Percentiles rank a stretch among this genome's conserved stretches.
Evolutionary conservation across 768 basidiomycete genomes (phyloP).

Genomic region (Phylloporus sp.): DNA sequence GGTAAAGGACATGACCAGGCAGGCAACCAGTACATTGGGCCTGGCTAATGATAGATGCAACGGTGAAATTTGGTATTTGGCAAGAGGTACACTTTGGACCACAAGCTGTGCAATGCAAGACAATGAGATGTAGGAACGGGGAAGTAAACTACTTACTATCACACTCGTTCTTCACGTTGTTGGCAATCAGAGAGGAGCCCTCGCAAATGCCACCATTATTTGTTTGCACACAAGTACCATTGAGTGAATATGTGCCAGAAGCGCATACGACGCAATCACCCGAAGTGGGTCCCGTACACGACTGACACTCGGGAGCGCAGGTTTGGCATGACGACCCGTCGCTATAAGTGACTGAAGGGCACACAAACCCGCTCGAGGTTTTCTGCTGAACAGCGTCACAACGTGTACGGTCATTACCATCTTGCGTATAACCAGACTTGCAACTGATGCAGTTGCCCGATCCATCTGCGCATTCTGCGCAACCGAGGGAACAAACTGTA

Average conservation of each 20-base stretch:
- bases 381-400: slow-evolving; percentile 54
- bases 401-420: slow-evolving; percentile 60
- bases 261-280: slow-evolving; percentile 72
- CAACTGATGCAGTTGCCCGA: slow-evolving; percentile 74
- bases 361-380: slow-evolving; percentile 50
- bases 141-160: slow-evolving; percentile 49
- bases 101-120: slow-evolving; percentile 51
- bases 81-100: slow-evolving; percentile 81
- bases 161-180: slow-evolving; percentile 80
- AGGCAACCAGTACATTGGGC: slow-evolving; percentile 76
- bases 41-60: slow-evolving; percentile 59
- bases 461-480: slow-evolving; percentile 61
- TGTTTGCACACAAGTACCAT: slow-evolving; percentile 67
- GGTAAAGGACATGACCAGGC: slow-evolving; percentile 68
- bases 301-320: slow-evolving; percentile 65
- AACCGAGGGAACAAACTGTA: slow-evolving; percentile 70
- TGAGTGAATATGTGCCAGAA: slow-evolving; percentile 55
- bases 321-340: slow-evolving; percentile 49
- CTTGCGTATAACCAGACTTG: slow-evolving; percentile 62
- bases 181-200: slow-evolving; percentile 65
- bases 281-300: slow-evolving; percentile 65
- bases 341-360: slow-evolving; percentile 65
- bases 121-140: not conserved
- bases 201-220: slow-evolving; percentile 70
- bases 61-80: slow-evolving; percentile 66